Conservation (phyloP, 2,329 filamentous ascomycete species). For the Hypoxylon rubiginosum region DNA sequence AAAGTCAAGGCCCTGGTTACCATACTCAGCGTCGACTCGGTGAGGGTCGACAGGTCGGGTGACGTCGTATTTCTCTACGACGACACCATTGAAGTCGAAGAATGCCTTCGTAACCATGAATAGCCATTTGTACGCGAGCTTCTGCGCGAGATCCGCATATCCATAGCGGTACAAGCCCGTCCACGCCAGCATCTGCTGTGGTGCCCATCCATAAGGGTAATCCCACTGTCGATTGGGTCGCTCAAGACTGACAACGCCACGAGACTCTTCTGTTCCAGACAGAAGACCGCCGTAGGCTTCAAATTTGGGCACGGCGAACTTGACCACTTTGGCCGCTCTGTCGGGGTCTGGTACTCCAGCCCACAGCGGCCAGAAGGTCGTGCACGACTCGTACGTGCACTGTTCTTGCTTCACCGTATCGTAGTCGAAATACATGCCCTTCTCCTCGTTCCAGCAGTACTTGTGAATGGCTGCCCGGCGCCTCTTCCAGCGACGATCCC, state of each 20-base stretch:
- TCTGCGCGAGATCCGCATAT: slow-evolving; percentile 89
- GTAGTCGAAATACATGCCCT: slow-evolving; percentile 99
- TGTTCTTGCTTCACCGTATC: slow-evolving; percentile 85
- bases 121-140: slow-evolving; percentile 94
- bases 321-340: slow-evolving; percentile 87
- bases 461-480: slow-evolving; percentile 90
- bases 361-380: slow-evolving; percentile 98
- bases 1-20: slow-evolving; percentile 95
- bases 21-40: slow-evolving; percentile 95
- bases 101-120: slow-evolving; percentile 99
- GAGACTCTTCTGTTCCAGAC: slow-evolving; percentile 89
- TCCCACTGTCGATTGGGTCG: slow-evolving; percentile 98
- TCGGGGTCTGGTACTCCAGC: slow-evolving; percentile 87
- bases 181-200: slow-evolving; percentile 98
- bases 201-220: slow-evolving; percentile 97
- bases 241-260: slow-evolving; percentile 82
- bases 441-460: slow-evolving; percentile 91
- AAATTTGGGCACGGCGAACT: slow-evolving; percentile 85
- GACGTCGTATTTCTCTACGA: slow-evolving; percentile 99
- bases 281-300: slow-evolving; percentile 90
- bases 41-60: slow-evolving; percentile 91
- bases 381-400: slow-evolving; percentile 88
- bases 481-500: slow-evolving; percentile 89
- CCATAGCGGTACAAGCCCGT: slow-evolving; percentile 91
- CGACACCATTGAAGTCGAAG: slow-evolving; percentile 97